Base-by-base conservation (phyloP, 148 eudicot genomes). In the Diospyros lotus region DNA sequence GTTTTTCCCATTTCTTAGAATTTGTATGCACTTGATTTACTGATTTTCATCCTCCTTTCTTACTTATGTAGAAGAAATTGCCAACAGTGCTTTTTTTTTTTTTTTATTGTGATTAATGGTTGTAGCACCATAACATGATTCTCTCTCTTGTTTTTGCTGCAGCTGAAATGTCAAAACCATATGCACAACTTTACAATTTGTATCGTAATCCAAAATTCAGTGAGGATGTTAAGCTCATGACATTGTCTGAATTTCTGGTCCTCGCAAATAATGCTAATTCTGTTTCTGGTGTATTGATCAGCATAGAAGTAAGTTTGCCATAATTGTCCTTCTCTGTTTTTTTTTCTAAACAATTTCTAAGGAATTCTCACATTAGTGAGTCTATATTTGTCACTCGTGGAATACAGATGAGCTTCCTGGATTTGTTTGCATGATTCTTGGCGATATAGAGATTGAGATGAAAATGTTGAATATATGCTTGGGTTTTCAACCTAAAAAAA, bases 141-240 rank as follows among this genome's bases (percentile, higher is more conserved):
- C 50, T 14, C 9, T 56, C 18, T 71, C 76, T 48, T 56, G 59
- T 38, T 73, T 64, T 77, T 56, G 60, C 79, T 84, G 87, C 94
- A 95, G 99, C 98, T 73, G 82, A 76, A 45, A 90, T 93, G 58
- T 69, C 66, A 12, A 95, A 81, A 39, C 87, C 88, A 6, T 93
- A 9, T 75, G 4, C 75, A 38, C 1, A 56, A 0, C 61, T 13
- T 1, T 79, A 52, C 66, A 2, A 2, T 2, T 52, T 95, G 80
- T 80, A n/a, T 71, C 91, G 97, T 71, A 92, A 95, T 77, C 89
- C 87, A 59, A 78, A 53, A 12, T 68, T 50, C 66, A 79, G 66
- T 66, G 66, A 76, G 67, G 84, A 17, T 82, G 87, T 90, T 51
- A 76, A 80, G 7, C 77, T 88, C 40, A 53, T 89, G 74, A 73